Evolutionary conservation across 352 stramenopile species (phyloP), one percentile per base, ranked within the genome.

Genomic region (Plasmopara halstedii): DNA sequence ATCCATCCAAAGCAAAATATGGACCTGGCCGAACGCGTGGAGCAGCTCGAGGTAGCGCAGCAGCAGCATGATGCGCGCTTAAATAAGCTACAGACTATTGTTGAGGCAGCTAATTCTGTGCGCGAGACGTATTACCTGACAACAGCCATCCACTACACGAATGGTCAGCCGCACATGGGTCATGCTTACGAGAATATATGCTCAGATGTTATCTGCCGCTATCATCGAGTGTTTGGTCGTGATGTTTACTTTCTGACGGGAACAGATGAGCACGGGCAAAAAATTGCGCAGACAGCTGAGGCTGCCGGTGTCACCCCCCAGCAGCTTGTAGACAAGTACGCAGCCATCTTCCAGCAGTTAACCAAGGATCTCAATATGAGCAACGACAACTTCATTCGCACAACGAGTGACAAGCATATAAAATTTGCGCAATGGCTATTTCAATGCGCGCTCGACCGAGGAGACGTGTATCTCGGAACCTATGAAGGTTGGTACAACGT

Each of bases 401-500:
- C 96, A 11, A 99, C 96, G 2, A 96, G 82, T 51, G 69, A 82
- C 41, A 64, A 88, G 39, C 96, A 99, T 80, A 97, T 98, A 57
- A 73, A 79, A 42, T 97, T 95, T 47, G 86, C 82, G 34, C 90
- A 95, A 56, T 92, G 95, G 67, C 70, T 99, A n/a, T 99, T 96
- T 84, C 81, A 94, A 46, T 68, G 67, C 15, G 69, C 95, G 59
- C 62, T 88, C 56, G 58, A 92, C 61, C 90, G 75, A 33, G 90
- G 83, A 33, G 96, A 99, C 68, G 97, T 99, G 51, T 99, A 98
- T 65, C 70, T 99, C 6, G 88, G 93, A 60, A 83, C 76, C n/a
- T 99, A 99, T 66, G 80, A 95, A 46, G 96, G 96, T 35, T 99
- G 96, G 96, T 99, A 99, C 76, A 98, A 99, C 56, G 94, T 99